Percentiles rank a stretch among this genome's conserved stretches.
Conservation (phyloP, 352 stramenopile species). For the Pythium volutum region DNA sequence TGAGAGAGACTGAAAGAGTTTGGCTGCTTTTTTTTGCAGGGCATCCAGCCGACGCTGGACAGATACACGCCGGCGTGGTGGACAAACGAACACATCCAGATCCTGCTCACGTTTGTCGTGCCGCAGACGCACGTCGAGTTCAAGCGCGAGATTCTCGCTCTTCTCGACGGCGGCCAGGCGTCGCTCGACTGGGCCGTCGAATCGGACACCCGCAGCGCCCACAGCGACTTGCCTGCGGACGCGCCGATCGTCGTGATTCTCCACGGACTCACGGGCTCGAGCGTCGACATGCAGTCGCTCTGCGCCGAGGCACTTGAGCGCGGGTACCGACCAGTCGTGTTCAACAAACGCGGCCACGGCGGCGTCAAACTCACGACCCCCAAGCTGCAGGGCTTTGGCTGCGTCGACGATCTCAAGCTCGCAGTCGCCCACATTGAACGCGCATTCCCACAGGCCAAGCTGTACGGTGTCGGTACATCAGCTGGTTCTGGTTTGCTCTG, state of each 20-base stretch:
- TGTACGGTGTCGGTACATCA: conserved; percentile 74
- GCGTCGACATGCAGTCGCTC: conserved; percentile 53
- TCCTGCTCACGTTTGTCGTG: conserved; percentile 65
- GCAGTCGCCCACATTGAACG: conserved; percentile 51
- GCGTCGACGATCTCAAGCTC: conserved; percentile 50
- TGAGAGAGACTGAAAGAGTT: background rate
- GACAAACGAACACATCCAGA: conserved; percentile 69
- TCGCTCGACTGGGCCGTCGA: conserved; percentile 66
- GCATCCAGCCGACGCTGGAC: conserved; percentile 45
- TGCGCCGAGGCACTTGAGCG: conserved; percentile 57
- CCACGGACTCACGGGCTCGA: conserved; percentile 70
- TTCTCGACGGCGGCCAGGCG: conserved; percentile 58
- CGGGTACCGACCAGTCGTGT: conserved; percentile 75
- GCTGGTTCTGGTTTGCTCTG: conserved; percentile 64
- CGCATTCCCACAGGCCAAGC: conserved; percentile 37
- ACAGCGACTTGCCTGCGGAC: conserved; percentile 17
- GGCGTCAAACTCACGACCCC: conserved; percentile 59
- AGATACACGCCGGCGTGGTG: conserved; percentile 66
- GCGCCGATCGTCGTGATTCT: conserved; percentile 62
- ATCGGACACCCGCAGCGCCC: conserved; percentile 20
- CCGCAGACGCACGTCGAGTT: conserved; percentile 52
- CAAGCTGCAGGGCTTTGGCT: conserved; percentile 71
- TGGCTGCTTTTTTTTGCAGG: conserved; percentile 8
- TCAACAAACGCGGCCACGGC: conserved; percentile 81
- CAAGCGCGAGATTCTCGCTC: conserved; percentile 48